Percentiles rank a stretch among this genome's conserved stretches.
These are phyloP conservation scores for Imleria badia DNA, from an alignment of 768 basidiomycete genomes.

Conservation along the genomic window DNA sequence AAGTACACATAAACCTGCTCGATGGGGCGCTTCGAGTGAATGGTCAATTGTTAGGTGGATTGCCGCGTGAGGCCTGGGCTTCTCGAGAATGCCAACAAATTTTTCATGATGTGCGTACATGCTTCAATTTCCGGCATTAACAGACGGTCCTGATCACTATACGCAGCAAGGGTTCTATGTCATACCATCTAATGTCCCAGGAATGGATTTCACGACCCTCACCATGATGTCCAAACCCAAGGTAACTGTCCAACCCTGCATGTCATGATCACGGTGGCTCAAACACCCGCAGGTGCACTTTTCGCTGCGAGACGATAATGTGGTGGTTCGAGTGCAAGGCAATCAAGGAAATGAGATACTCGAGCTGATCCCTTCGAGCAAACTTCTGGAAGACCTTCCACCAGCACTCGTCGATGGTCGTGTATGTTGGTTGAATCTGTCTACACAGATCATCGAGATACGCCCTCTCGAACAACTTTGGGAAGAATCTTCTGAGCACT, in stretches of 20 bases:
- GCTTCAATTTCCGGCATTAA: background rate
- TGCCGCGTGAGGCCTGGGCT: conserved; percentile 7
- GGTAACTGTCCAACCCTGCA: background rate
- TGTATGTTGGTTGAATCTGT: conserved; percentile 26
- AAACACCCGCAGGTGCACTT: conserved; percentile 14
- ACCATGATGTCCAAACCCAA: background rate
- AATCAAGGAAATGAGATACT: background rate
- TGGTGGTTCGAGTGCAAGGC: conserved; percentile 9
- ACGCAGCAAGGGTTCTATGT: background rate
- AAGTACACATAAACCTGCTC: conserved; percentile 7
- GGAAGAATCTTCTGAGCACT: conserved; percentile 17
- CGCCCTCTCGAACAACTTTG: conserved; percentile 15
- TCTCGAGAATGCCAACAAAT: conserved; percentile 1
- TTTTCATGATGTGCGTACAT: background rate
- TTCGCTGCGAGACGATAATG: background rate
- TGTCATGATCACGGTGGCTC: background rate
- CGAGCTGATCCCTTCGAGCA: conserved; percentile 16
- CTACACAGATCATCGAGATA: conserved; percentile 18
- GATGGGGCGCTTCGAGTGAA: conserved; percentile 18
- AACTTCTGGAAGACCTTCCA: conserved; percentile 21
- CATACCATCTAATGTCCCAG: background rate
- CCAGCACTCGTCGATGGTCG: background rate
- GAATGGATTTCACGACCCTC: too few relatives aligned
- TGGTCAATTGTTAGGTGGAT: conserved; percentile 11
- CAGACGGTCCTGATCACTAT: too few relatives aligned